phyloP scores from a whole-genome alignment of 1,284 basidiomycete genomes.

The Boletus sp. region DNA sequence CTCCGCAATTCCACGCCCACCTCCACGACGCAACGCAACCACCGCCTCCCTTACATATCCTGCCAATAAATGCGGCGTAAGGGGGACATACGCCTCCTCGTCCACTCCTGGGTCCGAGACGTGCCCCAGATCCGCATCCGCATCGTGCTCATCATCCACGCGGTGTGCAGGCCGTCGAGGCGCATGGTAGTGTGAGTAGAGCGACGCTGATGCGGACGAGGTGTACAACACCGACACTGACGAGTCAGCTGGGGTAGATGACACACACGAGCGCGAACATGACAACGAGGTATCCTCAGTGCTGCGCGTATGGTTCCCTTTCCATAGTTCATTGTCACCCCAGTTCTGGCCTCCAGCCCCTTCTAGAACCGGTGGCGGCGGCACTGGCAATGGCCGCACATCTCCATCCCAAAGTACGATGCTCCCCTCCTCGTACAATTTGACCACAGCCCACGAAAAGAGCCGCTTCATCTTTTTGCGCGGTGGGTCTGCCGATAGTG shows the following conservation, averaged over 20 bases:
- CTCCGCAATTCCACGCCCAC: conserved; percentile 9
- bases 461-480: conserved; percentile 55
- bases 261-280: conserved; percentile 3
- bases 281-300: conserved; percentile 6
- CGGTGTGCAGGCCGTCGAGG: conserved; percentile 10
- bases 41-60: conserved; percentile 47
- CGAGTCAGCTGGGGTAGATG: neutral
- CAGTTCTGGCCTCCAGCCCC: neutral
- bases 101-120: conserved; percentile 56
- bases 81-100: conserved; percentile 57
- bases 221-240: conserved; percentile 14
- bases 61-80: conserved; percentile 51
- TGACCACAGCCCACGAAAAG: conserved; percentile 57
- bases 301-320: conserved; percentile 24
- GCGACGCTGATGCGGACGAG: conserved; percentile 19
- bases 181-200: conserved; percentile 26
- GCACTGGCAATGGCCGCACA: conserved; percentile 26
- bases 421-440: conserved; percentile 61
- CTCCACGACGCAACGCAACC: conserved; percentile 35
- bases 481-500: conserved; percentile 10
- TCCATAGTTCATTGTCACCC: conserved; percentile 40
- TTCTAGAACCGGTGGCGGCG: neutral
- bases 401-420: conserved; percentile 66
- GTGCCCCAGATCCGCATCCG: conserved; percentile 40
- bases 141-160: conserved; percentile 7